Conservation (phyloP, 768 basidiomycete genomes). For the Boletus speciosus region DNA sequence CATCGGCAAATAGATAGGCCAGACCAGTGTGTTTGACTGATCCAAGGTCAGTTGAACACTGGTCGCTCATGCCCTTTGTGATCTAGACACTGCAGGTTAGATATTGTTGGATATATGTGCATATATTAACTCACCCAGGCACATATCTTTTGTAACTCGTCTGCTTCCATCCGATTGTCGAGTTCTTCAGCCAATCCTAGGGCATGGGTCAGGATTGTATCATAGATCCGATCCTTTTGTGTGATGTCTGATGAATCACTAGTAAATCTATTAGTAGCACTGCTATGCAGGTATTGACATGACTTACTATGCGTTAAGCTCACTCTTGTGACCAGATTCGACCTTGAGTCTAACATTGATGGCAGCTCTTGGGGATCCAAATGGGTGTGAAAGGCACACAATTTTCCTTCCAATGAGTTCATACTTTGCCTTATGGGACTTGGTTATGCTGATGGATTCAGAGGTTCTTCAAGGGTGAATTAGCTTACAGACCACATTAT, state of each 20-base stretch:
- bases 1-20: too few relatives aligned
- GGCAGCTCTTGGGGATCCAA: neutral
- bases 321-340: neutral
- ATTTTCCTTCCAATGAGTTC: neutral
- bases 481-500: neutral
- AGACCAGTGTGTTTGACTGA: neutral
- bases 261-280: too few relatives aligned
- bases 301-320: neutral
- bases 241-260: too few relatives aligned
- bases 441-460: too few relatives aligned
- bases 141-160: neutral
- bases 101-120: neutral
- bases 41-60: neutral
- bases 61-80: neutral
- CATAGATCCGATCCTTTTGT: neutral
- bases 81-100: neutral
- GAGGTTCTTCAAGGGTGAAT: neutral
- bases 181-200: neutral
- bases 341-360: neutral
- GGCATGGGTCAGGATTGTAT: neutral
- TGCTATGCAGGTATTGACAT: too few relatives aligned
- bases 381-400: neutral
- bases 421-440: neutral
- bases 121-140: neutral
- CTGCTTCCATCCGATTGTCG: too few relatives aligned